A percentile compares a stretch with the other conserved stretches of the same genome.
Conservation (phyloP, 768 basidiomycete species). For the Scleroderma bovista region DNA sequence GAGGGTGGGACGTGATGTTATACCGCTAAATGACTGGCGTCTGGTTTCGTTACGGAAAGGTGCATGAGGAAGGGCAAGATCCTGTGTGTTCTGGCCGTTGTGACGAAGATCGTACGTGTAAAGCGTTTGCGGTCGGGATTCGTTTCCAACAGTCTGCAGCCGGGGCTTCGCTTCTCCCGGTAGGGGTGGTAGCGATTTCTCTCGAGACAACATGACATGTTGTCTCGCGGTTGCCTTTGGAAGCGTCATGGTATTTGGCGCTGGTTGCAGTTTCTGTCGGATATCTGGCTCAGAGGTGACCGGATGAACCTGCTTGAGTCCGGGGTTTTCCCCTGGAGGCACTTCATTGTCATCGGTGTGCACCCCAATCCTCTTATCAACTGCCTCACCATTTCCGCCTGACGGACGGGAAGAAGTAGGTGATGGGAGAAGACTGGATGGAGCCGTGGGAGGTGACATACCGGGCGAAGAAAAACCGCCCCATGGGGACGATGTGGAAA, state of each 20-base stretch:
- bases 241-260: slow-evolving; percentile 27
- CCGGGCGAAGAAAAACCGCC: slow-evolving; percentile 48
- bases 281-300: slow-evolving; percentile 60
- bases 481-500: slow-evolving; percentile 54
- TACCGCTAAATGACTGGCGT: slow-evolving; percentile 74
- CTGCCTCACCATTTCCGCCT: slow-evolving; percentile 50
- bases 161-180: slow-evolving; percentile 49
- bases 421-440: slow-evolving; percentile 70
- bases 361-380: slow-evolving; percentile 36
- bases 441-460: slow-evolving; percentile 70
- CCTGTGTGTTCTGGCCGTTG: slow-evolving; percentile 37
- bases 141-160: slow-evolving; percentile 26
- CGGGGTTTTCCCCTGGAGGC: slow-evolving; percentile 29
- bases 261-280: slow-evolving; percentile 41
- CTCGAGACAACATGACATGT: slow-evolving; percentile 37
- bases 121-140: slow-evolving; percentile 59
- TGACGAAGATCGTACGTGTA: slow-evolving; percentile 56
- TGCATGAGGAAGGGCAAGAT: slow-evolving; percentile 57
- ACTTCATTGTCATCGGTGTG: slow-evolving; percentile 38
- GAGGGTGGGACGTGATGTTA: slow-evolving; percentile 51
- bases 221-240: slow-evolving; percentile 16
- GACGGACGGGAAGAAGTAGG: slow-evolving; percentile 68
- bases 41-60: slow-evolving; percentile 59
- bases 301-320: slow-evolving; percentile 43
- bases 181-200: slow-evolving; percentile 77